Percentiles rank a stretch among this genome's conserved stretches.
phyloP scores from a whole-genome alignment of 192 early-diverging fungal species.

The Lobosporangium transversale region DNA sequence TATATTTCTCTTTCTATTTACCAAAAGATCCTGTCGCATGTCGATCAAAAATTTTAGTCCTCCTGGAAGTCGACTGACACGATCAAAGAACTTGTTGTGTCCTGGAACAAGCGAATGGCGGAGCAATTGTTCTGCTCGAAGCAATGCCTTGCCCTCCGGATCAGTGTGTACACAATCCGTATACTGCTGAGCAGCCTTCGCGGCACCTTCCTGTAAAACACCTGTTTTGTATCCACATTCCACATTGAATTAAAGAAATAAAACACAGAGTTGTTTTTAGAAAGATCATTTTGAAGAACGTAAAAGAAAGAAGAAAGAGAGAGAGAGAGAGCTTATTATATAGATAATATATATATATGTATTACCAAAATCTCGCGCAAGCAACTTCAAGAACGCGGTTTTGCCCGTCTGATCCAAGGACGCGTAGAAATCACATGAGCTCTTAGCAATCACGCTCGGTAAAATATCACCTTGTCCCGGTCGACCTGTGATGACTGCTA shows the following conservation, averaged over 20 bases:
- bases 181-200: constrained; percentile 46
- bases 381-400: constrained; percentile 58
- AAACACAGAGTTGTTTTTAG: too few relatives aligned
- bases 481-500: constrained; percentile 57
- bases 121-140: constrained; percentile 67
- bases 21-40: constrained; percentile 80
- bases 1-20: constrained; percentile 51
- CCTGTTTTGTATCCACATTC: too few relatives aligned
- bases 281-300: not conserved
- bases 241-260: too few relatives aligned
- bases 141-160: constrained; percentile 37
- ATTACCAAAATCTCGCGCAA: constrained; percentile 59
- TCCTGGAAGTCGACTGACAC: constrained; percentile 77
- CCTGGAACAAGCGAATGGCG: constrained; percentile 73
- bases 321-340: not conserved
- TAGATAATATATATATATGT: not conserved
- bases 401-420: constrained; percentile 57
- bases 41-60: constrained; percentile 85
- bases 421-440: constrained; percentile 67
- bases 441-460: constrained; percentile 61
- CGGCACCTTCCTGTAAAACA: constrained; percentile 51
- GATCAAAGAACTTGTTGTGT: constrained; percentile 80
- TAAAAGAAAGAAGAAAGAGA: not conserved
- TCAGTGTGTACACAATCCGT: constrained; percentile 15
- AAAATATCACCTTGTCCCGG: constrained; percentile 60